These are phyloP conservation scores for Conticribra guillardii DNA, from an alignment of 108 stramenopile genomes.

Conservation along the genomic window DNA sequence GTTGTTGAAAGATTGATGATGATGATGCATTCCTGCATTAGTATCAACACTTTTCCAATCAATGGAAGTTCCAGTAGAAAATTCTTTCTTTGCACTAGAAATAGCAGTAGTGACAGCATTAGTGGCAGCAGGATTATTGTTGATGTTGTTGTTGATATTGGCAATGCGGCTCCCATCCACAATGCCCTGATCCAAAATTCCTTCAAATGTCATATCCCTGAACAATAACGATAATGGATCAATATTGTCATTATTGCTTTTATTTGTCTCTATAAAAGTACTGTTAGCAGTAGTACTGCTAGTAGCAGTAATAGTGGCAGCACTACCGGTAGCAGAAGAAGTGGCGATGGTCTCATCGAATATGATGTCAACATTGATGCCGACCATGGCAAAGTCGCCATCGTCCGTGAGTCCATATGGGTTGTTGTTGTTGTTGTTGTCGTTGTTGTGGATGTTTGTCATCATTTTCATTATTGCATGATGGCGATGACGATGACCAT, in stretches of 20 bases:
- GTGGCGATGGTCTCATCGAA: background rate
- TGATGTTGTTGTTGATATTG: no score
- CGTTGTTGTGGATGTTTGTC: background rate
- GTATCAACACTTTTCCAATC: background rate
- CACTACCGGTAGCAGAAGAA: background rate
- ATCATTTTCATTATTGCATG: no score
- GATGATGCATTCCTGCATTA: background rate
- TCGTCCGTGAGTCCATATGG: conserved; percentile 42
- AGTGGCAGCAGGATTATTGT: no score
- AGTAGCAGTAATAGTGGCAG: background rate
- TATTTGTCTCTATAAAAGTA: no score
- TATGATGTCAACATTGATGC: conserved; percentile 33
- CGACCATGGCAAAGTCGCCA: conserved; percentile 47
- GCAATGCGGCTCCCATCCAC: no score
- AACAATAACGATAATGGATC: no score
- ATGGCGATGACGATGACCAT: no score
- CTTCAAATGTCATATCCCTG: no score
- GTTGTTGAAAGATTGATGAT: background rate
- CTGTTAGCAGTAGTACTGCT: no score
- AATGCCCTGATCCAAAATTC: no score
- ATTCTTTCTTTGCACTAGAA: background rate
- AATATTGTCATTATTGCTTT: no score
- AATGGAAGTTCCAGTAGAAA: conserved; percentile 2
- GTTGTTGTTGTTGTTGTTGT: background rate
- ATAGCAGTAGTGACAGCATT: background rate